Conservation (phyloP, 352 stramenopile genomes). For the Blastocystis sp. region DNA sequence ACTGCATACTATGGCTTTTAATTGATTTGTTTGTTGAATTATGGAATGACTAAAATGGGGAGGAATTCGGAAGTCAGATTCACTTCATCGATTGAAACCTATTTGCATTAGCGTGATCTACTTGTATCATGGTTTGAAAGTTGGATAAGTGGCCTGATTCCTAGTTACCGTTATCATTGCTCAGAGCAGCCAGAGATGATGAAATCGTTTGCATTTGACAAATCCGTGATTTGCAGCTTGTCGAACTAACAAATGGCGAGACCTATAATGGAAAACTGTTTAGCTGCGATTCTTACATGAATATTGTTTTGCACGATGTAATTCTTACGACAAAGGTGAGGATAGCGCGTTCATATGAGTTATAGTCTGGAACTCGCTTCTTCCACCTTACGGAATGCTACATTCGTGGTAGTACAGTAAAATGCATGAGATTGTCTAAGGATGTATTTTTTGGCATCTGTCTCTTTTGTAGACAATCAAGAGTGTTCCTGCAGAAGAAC, state of each 20-base stretch:
- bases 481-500: constrained; percentile 85
- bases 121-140: background rate
- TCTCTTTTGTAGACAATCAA: constrained; percentile 73
- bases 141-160: background rate
- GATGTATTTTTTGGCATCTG: constrained; percentile 68
- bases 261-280: constrained; percentile 94
- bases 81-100: background rate
- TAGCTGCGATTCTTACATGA: constrained; percentile 98
- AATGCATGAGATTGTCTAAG: constrained; percentile 94
- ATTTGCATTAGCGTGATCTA: background rate
- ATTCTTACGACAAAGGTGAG: constrained; percentile 87
- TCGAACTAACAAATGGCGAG: constrained; percentile 97
- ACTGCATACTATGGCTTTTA: constrained; percentile 57
- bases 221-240: constrained; percentile 70
- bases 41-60: background rate
- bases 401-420: constrained; percentile 93
- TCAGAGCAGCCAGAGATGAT: constrained; percentile 17
- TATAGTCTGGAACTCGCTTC: constrained; percentile 88
- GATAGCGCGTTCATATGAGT: background rate
- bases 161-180: constrained; percentile 40
- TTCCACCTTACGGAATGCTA: constrained; percentile 97
- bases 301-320: constrained; percentile 95
- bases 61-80: background rate
- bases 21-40: constrained; percentile 19
- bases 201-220: background rate